Evolutionary conservation across 257 asterid genomes (phyloP), one percentile per base, ranked within the genome.

Genomic region (Anisodus tanguticus): DNA sequence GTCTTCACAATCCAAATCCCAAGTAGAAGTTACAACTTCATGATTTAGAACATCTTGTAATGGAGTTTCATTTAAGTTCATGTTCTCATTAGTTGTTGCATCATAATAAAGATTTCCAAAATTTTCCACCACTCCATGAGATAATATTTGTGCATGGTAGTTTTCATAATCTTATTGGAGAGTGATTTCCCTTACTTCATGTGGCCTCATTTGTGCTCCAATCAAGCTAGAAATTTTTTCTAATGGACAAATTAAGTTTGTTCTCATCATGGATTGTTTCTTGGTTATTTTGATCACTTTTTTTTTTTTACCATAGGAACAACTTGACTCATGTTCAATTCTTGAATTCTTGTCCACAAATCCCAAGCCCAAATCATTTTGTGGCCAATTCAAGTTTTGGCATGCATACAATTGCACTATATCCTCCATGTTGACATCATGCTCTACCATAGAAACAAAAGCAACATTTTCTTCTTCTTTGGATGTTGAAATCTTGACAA

Each of bases 1-100:
- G 4, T 83, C 82, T 22, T 57, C 58, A 82, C 87, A 89, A 3
- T 86, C 86, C 84, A 87, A 81, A 83, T 91, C 91, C 92, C 94
- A 93, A 31, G 90, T 69, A 16, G 92, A 93, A 83, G 84, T 59
- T 69, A 85, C 86, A 71, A 15, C 68, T 74, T 84, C 90, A 49
- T 51, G 84, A 62, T 80, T 80, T 31, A 83, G 39, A 62, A 68
- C 53, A 71, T 86, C 88, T n/a, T 87, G 87, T 54, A 57, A 8
- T 5, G 85, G 37, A 59, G 59, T 54, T 2, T 26, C 66, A 84
- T 88, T 85, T 62, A 80, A 68, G 41, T 87, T 85, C 86, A 58
- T 16, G 59, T 69, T 59, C 3, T 74, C 87, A 22, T 35, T 79
- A 22, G 76, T 45, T 3, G 26, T 39, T 2, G 83, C 80, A 43